A percentile compares a stretch with the other conserved stretches of the same genome.
Evolutionary conservation across 352 stramenopile genomes (phyloP).

Genomic region (Aphanomyces euteiches): DNA sequence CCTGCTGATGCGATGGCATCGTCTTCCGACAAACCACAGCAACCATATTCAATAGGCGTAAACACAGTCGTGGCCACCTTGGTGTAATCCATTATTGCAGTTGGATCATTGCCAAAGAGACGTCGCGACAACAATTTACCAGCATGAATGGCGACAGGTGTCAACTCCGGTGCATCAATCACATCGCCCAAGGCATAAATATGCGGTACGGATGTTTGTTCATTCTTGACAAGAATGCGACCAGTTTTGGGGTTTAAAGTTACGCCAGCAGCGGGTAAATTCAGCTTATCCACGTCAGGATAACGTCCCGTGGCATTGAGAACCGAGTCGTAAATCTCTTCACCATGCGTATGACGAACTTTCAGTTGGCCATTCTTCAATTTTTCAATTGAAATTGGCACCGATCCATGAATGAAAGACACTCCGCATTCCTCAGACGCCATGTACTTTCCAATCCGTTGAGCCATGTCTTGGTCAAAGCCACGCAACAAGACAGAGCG

Average conservation of each 20-base stretch:
- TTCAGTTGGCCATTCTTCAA: conserved; percentile 75
- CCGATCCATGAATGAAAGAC: conserved; percentile 87
- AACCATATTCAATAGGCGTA: conserved; percentile 97
- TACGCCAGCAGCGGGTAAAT: conserved; percentile 83
- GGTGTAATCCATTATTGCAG: conserved; percentile 89
- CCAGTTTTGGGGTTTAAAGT: conserved; percentile 86
- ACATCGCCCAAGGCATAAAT: conserved; percentile 98
- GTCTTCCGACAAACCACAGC: conserved; percentile 95
- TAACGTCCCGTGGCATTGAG: conserved; percentile 91
- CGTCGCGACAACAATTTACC: conserved; percentile 88
- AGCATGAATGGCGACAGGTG: conserved; percentile 96
- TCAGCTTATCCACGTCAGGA: conserved; percentile 90
- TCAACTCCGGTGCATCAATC: conserved; percentile 95
- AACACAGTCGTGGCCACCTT: conserved; percentile 93
- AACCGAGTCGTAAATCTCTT: conserved; percentile 96
- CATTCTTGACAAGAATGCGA: conserved; percentile 88
- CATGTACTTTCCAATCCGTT: conserved; percentile 93
- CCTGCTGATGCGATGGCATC: conserved; percentile 87
- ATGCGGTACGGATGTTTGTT: conserved; percentile 93
- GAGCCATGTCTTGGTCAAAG: conserved; percentile 97
- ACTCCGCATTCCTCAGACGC: conserved; percentile 77
- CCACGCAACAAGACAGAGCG: conserved; percentile 95
- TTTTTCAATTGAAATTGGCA: conserved; percentile 92
- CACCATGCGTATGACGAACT: conserved; percentile 75
- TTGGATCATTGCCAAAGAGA: conserved; percentile 80